Percentiles rank a stretch among this genome's conserved stretches.
These are phyloP conservation scores for Pleurotus platypus DNA, from an alignment of 768 basidiomycete genomes.

Conservation along the genomic window DNA sequence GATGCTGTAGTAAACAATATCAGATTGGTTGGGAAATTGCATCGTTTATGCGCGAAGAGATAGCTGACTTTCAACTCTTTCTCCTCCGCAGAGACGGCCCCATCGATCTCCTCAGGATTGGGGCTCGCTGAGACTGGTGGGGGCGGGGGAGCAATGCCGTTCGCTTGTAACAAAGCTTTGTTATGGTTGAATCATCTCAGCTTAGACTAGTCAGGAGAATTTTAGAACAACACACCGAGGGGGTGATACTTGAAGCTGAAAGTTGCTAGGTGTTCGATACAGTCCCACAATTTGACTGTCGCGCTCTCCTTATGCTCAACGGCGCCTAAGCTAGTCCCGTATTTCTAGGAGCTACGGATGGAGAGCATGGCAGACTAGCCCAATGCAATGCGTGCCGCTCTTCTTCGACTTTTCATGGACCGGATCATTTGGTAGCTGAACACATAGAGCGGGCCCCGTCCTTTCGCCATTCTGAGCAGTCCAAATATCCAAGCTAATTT, in stretches of 20 bases:
- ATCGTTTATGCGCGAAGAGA: too few relatives aligned
- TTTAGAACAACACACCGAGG: constrained; percentile 11
- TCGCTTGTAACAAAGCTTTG: too few relatives aligned
- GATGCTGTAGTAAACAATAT: too few relatives aligned
- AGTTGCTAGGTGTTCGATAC: constrained; percentile 5
- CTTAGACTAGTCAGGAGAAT: not conserved
- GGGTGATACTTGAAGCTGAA: constrained; percentile 17
- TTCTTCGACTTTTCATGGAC: constrained; percentile 25
- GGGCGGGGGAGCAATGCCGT: too few relatives aligned
- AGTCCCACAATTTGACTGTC: not conserved
- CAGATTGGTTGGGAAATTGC: too few relatives aligned
- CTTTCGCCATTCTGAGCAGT: constrained; percentile 7
- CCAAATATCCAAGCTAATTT: constrained; percentile 11
- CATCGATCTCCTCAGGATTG: too few relatives aligned
- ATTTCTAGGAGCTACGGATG: not conserved
- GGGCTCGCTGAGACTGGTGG: too few relatives aligned
- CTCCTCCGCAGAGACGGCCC: too few relatives aligned
- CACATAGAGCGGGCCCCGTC: not conserved
- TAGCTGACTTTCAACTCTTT: too few relatives aligned
- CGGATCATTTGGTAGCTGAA: constrained; percentile 1
- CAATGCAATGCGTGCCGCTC: constrained; percentile 20
- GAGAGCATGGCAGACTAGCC: constrained; percentile 12
- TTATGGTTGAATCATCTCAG: too few relatives aligned
- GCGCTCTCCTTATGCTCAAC: not conserved
- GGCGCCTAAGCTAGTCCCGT: not conserved